phyloP scores from a whole-genome alignment of 768 basidiomycete genomes.

The Leccinum sublutescens region DNA sequence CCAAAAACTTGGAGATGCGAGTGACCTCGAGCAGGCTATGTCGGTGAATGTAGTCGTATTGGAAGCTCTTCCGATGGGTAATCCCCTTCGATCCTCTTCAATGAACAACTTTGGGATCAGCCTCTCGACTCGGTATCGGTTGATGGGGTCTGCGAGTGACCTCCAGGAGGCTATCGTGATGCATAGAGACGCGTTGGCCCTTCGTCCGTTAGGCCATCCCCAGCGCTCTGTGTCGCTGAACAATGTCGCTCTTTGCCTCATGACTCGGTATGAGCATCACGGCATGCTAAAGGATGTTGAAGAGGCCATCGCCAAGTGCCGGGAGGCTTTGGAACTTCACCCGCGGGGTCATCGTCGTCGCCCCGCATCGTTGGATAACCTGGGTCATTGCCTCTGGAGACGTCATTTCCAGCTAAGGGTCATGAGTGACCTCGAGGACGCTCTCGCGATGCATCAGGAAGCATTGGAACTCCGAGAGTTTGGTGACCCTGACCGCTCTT shows the following conservation, averaged over 20 bases:
- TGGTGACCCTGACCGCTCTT: background rate
- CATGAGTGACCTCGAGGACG: background rate
- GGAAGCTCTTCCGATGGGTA: background rate
- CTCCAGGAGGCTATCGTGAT: slow-evolving; percentile 22
- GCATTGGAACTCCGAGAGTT: background rate
- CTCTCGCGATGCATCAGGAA: background rate
- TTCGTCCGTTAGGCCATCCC: slow-evolving; percentile 2
- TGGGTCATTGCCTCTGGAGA: background rate
- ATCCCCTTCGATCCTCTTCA: slow-evolving; percentile 6
- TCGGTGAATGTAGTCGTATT: background rate
- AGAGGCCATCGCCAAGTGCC: background rate
- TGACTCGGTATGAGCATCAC: slow-evolving; percentile 1
- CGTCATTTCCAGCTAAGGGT: background rate
- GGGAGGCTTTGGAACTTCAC: background rate
- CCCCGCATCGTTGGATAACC: slow-evolving; percentile 1
- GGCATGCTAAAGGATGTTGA: background rate
- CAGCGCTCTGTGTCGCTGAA: background rate
- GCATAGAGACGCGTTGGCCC: background rate
- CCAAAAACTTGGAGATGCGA: background rate
- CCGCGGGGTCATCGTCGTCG: background rate
- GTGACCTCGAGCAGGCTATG: background rate
- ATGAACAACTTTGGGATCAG: slow-evolving; percentile 15
- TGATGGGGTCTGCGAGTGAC: slow-evolving; percentile 1
- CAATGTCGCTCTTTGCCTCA: background rate
- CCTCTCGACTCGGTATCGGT: slow-evolving; percentile 6